Percentiles rank a stretch among this genome's conserved stretches.
Evolutionary conservation across 2,329 filamentous ascomycete genomes (phyloP).

Genomic region (Didymella exigua): DNA sequence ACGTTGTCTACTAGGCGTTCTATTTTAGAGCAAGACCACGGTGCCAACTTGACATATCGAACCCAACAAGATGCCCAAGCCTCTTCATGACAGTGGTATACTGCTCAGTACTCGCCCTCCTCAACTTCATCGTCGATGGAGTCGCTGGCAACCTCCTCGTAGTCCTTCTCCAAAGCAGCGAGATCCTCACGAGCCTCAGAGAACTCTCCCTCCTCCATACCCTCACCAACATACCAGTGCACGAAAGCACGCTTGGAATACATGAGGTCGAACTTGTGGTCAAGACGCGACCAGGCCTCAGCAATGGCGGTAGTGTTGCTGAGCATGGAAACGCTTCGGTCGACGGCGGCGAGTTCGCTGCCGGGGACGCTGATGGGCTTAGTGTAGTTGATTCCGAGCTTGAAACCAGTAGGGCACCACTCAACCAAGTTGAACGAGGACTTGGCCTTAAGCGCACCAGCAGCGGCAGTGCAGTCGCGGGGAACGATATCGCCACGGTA

Average conservation of each 20-base stretch:
- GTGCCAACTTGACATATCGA: constrained; percentile 14
- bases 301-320: constrained; percentile 77
- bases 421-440: constrained; percentile 74
- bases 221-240: constrained; percentile 84
- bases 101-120: constrained; percentile 57
- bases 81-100: constrained; percentile 31
- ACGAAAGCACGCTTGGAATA: constrained; percentile 79
- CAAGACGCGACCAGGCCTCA: constrained; percentile 73
- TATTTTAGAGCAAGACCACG: constrained; percentile 8
- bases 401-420: constrained; percentile 78
- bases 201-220: constrained; percentile 93
- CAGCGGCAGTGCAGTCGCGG: constrained; percentile 70
- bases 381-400: constrained; percentile 78
- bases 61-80: constrained; percentile 25
- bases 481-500: constrained; percentile 75
- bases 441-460: constrained; percentile 72
- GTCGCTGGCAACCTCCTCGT: constrained; percentile 81
- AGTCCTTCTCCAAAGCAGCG: constrained; percentile 82
- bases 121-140: constrained; percentile 62
- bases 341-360: constrained; percentile 95
- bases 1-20: constrained; percentile 11
- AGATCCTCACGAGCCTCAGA: constrained; percentile 85
- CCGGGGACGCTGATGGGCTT: constrained; percentile 89
- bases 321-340: constrained; percentile 87
- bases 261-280: constrained; percentile 80